Percentiles rank a stretch among this genome's conserved stretches.
Conservation (phyloP, 2,329 filamentous ascomycete genomes). For the Pyricularia pennisetigena region DNA sequence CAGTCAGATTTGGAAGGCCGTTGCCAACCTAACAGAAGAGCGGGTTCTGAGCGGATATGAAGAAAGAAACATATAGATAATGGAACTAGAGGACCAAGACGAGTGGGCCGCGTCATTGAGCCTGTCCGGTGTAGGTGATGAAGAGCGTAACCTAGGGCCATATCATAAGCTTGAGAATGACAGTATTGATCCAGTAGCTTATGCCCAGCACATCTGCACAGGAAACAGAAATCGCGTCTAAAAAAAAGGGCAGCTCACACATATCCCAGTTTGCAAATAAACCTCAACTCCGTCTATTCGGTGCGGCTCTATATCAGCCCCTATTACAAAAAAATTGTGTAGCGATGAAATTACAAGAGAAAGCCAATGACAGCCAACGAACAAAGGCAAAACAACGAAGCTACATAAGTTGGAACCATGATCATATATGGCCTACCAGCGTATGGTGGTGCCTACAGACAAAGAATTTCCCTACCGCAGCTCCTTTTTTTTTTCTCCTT, state of each 20-base stretch:
- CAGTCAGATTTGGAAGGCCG: background rate
- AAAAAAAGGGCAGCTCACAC: background rate
- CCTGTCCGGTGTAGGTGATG: too few relatives aligned
- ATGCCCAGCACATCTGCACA: background rate
- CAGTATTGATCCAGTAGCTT: background rate
- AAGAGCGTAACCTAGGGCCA: background rate
- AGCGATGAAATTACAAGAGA: background rate
- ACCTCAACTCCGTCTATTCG: background rate
- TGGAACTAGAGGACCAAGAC: background rate
- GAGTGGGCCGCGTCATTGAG: background rate
- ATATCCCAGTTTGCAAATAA: background rate
- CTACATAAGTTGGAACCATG: background rate
- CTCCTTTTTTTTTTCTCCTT: background rate
- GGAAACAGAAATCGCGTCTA: too few relatives aligned
- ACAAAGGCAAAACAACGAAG: background rate
- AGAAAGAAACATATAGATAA: background rate
- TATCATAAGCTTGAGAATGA: background rate
- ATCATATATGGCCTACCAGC: background rate
- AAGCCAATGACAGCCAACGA: background rate
- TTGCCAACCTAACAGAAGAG: background rate
- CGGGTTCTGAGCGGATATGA: background rate
- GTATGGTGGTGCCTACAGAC: background rate
- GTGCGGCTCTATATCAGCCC: background rate
- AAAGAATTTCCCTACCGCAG: background rate
- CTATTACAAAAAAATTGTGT: background rate